Evolutionary conservation across 129 eudicot species (phyloP), one percentile per base, ranked within the genome.

Genomic region (Glebionis coronaria): DNA sequence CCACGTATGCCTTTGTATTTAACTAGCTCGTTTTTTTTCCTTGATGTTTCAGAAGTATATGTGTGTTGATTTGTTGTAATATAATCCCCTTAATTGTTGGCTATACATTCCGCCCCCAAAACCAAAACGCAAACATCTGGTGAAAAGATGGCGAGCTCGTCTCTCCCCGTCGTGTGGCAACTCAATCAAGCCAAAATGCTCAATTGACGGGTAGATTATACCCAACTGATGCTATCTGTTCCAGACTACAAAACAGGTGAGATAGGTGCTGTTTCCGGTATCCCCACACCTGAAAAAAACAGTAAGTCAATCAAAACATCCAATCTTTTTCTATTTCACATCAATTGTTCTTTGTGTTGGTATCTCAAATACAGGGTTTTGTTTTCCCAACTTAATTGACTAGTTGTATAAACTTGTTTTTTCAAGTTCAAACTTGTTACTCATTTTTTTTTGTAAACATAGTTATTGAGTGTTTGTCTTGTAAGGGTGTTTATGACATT

Each of bases 251-350:
- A 81, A 63, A 66, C 87, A 45, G 96, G 92, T 12, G 92, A 88
- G 77, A 74, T 88, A 80, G 96, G 89, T 12, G 50, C 72, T 29
- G 92, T 88, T 62, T 88, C 92, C 12, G 92, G 96, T 31, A 88
- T 88, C 27, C 96, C 96, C 18, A 61, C 96, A 88, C 60, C 92
- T 82, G 18, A 67, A 63, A 68, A 64, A 92, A n/a, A 81, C 71
- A 72, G 92, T 88, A 82, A 13, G 54, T 35, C 8, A 23, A 47
- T n/a, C n/a, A n/a, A n/a, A n/a, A n/a, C n/a, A n/a, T 47, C 53
- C 53, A n/a, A 29, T 19, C 23, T 53, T 9, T 54, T 23, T 54
- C 9, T 3, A 7, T 35, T 15, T 31, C 47, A 6, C 35, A 61
- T 25, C 2, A 12, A 2, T 18, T 8, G 8, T 16, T 18, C 25